Base-by-base conservation (phyloP, 208 protist genomes). In the Wallacemonas sp. region DNA sequence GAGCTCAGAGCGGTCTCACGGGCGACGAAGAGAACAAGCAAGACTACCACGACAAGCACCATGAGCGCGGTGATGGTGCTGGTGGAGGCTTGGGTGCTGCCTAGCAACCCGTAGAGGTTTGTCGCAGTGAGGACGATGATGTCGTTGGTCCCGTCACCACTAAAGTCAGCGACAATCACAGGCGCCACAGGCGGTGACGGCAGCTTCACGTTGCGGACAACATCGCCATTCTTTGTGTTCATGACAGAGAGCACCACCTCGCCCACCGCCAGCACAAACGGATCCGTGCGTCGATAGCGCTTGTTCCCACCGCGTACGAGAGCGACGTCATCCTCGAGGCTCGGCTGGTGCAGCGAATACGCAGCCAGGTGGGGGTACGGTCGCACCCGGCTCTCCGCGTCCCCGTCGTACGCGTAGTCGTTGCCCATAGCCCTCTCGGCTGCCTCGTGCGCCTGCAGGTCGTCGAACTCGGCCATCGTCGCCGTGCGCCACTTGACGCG, bases 141-240 rank as follows among this genome's bases (percentile, higher is more conserved):
- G 63, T 97, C 93, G 44, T 90, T 92, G 17, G 84, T 88, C 27
- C 84, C 83, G 66, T 97, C 93, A 8, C 87, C 87, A 58, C 94
- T 95, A 63, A 97, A 88, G 65, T 97, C 93, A 17, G 72, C 73
- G 12, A 96, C 77, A 21, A 96, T 72, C 6, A 88, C 73, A 28
- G 90, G 90, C 17, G 84, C 88, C 15, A 94, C 73, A 3, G 87
- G 80, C 1, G 84, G 61, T 36, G 76, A 41, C 14, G 67, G 61
- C 36, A 97, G 65, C 44, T 47, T 34, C 27, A 95, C 68, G n/a
- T 64, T 74, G 59, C 75, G 75, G 31, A 86, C 67, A 9, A 96
- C 75, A 47, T 76, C 74, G 11, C 93, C 93, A 31, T 66, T 88
- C 28, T 75, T 70, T 9, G 80, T 75, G 41, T 85, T 84, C 14